Evolutionary conservation across 148 eudicot species (phyloP).

Genomic region (Drosera capensis): DNA sequence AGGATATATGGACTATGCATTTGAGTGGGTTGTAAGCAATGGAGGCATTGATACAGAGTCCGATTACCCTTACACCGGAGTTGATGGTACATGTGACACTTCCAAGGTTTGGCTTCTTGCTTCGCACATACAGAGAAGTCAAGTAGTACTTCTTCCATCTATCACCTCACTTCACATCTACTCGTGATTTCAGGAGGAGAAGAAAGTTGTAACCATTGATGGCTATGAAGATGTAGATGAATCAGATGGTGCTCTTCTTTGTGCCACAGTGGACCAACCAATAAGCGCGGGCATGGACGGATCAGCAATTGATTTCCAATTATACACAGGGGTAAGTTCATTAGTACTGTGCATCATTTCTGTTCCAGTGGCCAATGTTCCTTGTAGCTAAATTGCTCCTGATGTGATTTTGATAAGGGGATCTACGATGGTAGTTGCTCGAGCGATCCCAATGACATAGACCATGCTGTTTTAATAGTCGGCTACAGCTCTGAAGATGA

Average conservation of each 20-base stretch:
- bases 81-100: constrained; percentile 21
- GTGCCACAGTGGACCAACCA: constrained; percentile 42
- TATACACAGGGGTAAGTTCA: constrained; percentile 49
- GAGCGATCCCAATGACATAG: constrained; percentile 35
- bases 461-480: constrained; percentile 48
- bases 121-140: too few relatives aligned
- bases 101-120: constrained; percentile 23
- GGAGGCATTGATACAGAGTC: too few relatives aligned
- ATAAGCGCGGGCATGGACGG: constrained; percentile 49
- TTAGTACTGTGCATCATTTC: too few relatives aligned
- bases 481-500: constrained; percentile 33
- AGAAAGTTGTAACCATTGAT: constrained; percentile 27
- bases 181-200: too few relatives aligned
- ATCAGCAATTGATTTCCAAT: constrained; percentile 37
- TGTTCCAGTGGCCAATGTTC: too few relatives aligned
- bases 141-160: too few relatives aligned
- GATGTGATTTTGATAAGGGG: constrained; percentile 26
- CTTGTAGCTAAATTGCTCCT: too few relatives aligned
- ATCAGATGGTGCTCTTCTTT: constrained; percentile 34
- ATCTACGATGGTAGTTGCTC: constrained; percentile 58
- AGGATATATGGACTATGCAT: constrained; percentile 42
- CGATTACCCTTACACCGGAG: constrained; percentile 44
- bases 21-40: too few relatives aligned
- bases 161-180: too few relatives aligned
- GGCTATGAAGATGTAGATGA: constrained; percentile 33